Conservation (phyloP, 2,329 filamentous ascomycete species). For the Mariannaea elegans region DNA sequence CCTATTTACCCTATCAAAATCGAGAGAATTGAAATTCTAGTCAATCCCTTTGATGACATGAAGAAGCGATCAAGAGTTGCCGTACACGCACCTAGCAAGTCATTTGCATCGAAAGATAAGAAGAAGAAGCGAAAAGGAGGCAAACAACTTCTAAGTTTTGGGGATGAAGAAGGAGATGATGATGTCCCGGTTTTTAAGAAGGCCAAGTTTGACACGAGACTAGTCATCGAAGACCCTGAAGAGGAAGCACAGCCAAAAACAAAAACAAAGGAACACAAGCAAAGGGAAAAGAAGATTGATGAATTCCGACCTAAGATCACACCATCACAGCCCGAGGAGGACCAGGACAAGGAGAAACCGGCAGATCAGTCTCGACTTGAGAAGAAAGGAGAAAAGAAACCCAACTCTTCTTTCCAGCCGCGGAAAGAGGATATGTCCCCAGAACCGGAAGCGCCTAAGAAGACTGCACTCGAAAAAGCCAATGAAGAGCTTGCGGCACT, state of each 20-base stretch:
- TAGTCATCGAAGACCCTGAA: constrained; percentile 67
- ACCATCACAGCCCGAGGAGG: constrained; percentile 25
- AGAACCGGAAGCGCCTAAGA: constrained; percentile 46
- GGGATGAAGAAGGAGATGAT: constrained; percentile 69
- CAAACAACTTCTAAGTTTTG: constrained; percentile 83
- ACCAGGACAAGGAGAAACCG: constrained; percentile 19
- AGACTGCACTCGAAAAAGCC: constrained; percentile 70
- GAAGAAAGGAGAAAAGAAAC: constrained; percentile 13
- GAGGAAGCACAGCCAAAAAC: constrained; percentile 38
- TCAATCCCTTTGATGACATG: constrained; percentile 87
- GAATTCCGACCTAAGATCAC: constrained; percentile 29
- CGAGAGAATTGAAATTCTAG: constrained; percentile 75
- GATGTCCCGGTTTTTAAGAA: constrained; percentile 73
- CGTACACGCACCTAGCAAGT: constrained; percentile 53
- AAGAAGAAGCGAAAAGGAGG: constrained; percentile 78
- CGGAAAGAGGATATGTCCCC: constrained; percentile 31
- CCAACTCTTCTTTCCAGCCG: constrained; percentile 23
- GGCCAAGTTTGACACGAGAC: constrained; percentile 79
- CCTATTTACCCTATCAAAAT: constrained; percentile 89
- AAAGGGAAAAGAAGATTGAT: constrained; percentile 43
- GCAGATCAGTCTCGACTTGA: constrained; percentile 12
- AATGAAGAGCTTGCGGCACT: constrained; percentile 84
- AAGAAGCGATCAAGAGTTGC: constrained; percentile 71
- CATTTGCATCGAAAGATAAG: constrained; percentile 58
- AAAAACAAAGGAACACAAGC: constrained; percentile 36